Evolutionary conservation across 768 basidiomycete species (phyloP).

Genomic region (Pholiota microspora): DNA sequence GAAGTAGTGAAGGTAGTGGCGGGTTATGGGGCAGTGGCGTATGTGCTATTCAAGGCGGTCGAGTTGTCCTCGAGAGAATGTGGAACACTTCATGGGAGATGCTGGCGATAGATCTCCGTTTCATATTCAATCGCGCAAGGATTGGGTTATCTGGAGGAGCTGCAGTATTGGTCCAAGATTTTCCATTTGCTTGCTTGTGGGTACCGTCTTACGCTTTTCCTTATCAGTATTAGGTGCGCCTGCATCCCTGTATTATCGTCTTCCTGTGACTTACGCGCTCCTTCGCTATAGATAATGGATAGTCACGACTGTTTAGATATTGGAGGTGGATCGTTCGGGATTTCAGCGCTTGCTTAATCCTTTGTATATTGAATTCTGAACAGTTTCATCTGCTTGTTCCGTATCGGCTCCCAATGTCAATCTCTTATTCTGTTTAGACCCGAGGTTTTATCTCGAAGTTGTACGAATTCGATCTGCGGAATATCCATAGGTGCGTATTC

Average conservation of each 20-base stretch:
- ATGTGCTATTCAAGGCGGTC: conserved; percentile 1
- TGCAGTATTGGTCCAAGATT: conserved; percentile 7
- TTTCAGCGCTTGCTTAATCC: background rate
- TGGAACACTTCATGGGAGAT: conserved; percentile 6
- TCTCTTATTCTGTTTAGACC: background rate
- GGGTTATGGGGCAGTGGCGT: conserved; percentile 5
- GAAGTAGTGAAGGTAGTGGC: conserved; percentile 10
- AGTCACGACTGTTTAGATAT: background rate
- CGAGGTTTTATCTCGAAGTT: no score
- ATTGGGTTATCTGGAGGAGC: conserved; percentile 7
- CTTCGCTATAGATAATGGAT: conserved; percentile 8
- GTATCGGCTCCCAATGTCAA: conserved; percentile 3
- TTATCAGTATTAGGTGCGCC: conserved; percentile 15
- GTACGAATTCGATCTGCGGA: no score
- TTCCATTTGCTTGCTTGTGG: conserved; percentile 11
- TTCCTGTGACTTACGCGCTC: background rate
- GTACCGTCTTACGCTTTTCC: conserved; percentile 12
- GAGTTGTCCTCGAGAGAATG: conserved; percentile 5
- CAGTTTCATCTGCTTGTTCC: background rate
- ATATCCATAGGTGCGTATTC: no score
- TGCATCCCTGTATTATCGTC: background rate
- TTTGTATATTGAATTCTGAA: conserved; percentile 2
- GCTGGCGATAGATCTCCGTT: conserved; percentile 3
- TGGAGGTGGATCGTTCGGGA: background rate
- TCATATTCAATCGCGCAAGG: conserved; percentile 7